Conservation (phyloP, 2,329 filamentous ascomycete genomes). For the Stenocarpella maydis region DNA sequence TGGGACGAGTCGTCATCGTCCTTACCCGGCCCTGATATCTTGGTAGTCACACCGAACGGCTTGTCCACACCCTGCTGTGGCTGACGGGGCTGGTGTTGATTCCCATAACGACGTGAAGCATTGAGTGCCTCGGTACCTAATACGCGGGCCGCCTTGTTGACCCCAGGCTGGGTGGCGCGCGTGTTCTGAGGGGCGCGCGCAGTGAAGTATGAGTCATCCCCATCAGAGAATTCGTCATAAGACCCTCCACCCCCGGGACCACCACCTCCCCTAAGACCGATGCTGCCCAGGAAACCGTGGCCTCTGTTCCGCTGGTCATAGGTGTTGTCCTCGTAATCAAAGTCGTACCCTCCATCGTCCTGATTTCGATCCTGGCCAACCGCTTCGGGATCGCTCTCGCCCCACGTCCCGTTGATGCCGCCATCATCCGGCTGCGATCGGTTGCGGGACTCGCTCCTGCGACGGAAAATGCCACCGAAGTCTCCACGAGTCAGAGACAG, state of each 20-base stretch:
- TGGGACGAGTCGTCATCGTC: conserved; percentile 34
- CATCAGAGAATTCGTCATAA: conserved; percentile 59
- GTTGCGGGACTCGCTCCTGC: conserved; percentile 51
- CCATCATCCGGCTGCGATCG: conserved; percentile 54
- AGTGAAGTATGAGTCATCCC: conserved; percentile 67
- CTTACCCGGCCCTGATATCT: conserved; percentile 30
- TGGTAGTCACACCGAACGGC: conserved; percentile 8
- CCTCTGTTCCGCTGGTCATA: conserved; percentile 36
- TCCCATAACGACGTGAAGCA: conserved; percentile 29
- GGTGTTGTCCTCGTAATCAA: conserved; percentile 42
- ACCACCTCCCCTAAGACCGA: conserved; percentile 46
- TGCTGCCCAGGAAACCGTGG: conserved; percentile 34
- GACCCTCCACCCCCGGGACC: conserved; percentile 50
- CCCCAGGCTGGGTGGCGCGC: conserved; percentile 33
- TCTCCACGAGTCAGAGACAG: conserved; percentile 68
- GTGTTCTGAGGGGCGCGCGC: conserved; percentile 45
- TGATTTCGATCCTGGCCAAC: conserved; percentile 1
- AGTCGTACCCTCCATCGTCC: conserved; percentile 41
- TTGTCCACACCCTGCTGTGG: background rate
- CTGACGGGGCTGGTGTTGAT: conserved; percentile 1
- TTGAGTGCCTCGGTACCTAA: conserved; percentile 29
- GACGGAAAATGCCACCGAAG: conserved; percentile 54
- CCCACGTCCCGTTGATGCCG: conserved; percentile 65
- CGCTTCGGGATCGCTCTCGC: conserved; percentile 52
- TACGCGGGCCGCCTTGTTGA: conserved; percentile 31